Conservation (phyloP, 768 basidiomycete species). For the Termitomyces sp. region DNA sequence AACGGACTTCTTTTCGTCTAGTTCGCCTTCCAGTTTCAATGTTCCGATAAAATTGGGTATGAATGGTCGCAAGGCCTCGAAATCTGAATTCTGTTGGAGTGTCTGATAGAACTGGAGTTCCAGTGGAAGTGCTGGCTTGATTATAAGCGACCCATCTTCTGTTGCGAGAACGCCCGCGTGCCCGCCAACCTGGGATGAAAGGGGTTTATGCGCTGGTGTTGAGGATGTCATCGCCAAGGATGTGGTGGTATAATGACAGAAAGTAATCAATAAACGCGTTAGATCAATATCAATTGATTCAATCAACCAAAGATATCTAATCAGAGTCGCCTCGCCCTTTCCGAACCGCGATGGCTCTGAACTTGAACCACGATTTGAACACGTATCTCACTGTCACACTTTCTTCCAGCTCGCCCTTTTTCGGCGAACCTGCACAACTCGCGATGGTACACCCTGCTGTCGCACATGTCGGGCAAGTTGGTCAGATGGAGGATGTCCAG, state of each 20-base stretch:
- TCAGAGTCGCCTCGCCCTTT: not conserved
- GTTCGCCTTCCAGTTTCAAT: constrained; percentile 64
- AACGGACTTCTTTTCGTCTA: constrained; percentile 31
- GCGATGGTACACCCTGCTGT: constrained; percentile 22
- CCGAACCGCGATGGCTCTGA: constrained; percentile 14
- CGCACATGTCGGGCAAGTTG: constrained; percentile 28
- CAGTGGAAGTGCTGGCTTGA: constrained; percentile 66
- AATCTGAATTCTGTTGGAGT: constrained; percentile 35
- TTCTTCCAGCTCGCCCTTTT: constrained; percentile 16
- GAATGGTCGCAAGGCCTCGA: constrained; percentile 50
- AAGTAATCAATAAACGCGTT: too few species aligned
- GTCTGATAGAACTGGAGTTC: constrained; percentile 74
- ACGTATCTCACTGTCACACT: constrained; percentile 27
- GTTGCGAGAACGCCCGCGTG: constrained; percentile 71
- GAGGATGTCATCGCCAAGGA: not conserved
- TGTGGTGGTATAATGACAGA: not conserved
- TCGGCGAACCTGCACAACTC: constrained; percentile 20
- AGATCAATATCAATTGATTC: too few species aligned
- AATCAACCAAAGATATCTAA: not conserved
- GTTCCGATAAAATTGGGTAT: constrained; percentile 81
- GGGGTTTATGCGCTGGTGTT: constrained; percentile 8
- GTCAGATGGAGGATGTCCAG: constrained; percentile 27
- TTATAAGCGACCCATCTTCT: constrained; percentile 73
- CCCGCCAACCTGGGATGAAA: constrained; percentile 63
- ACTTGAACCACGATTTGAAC: constrained; percentile 20